A percentile compares a stretch with the other conserved stretches of the same genome.
Evolutionary conservation across 2,329 filamentous ascomycete genomes (phyloP).

Genomic region (Aspergillus fischeri): DNA sequence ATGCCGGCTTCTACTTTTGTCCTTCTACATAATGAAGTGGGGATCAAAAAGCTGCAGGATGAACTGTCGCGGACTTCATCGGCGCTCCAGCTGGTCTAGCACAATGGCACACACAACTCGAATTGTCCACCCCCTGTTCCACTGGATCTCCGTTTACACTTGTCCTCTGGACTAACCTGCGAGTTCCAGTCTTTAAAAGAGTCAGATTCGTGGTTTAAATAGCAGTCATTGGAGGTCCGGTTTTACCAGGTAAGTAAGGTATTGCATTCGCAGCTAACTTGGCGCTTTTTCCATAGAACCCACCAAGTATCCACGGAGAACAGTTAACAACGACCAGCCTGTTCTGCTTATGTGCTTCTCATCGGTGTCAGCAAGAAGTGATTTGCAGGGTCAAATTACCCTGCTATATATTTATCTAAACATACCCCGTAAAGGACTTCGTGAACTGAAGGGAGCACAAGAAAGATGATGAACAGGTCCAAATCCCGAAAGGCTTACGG

Average conservation of each 20-base stretch:
- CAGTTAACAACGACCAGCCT: no score
- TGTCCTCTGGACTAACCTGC: conserved; percentile 13
- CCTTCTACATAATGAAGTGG: conserved; percentile 9
- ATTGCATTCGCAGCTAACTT: background rate
- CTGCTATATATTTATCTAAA: background rate
- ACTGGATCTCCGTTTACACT: conserved; percentile 23
- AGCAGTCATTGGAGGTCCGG: background rate
- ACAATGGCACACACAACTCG: background rate
- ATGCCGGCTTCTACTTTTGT: conserved; percentile 7
- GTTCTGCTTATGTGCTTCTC: no score
- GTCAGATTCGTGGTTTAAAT: background rate
- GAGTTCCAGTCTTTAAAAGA: conserved; percentile 4
- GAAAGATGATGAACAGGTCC: background rate
- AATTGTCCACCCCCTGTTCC: background rate
- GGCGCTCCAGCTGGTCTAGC: conserved; percentile 3
- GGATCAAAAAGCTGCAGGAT: conserved; percentile 17
- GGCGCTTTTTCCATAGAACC: background rate
- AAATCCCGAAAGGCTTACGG: background rate
- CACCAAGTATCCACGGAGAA: background rate
- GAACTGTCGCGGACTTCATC: conserved; percentile 18
- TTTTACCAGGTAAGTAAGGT: background rate
- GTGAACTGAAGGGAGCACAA: background rate
- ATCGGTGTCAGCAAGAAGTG: background rate
- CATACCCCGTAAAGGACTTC: background rate
- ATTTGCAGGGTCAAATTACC: background rate